Conservation (phyloP, 257 asterid genomes). For the Penstemon barbatus region DNA sequence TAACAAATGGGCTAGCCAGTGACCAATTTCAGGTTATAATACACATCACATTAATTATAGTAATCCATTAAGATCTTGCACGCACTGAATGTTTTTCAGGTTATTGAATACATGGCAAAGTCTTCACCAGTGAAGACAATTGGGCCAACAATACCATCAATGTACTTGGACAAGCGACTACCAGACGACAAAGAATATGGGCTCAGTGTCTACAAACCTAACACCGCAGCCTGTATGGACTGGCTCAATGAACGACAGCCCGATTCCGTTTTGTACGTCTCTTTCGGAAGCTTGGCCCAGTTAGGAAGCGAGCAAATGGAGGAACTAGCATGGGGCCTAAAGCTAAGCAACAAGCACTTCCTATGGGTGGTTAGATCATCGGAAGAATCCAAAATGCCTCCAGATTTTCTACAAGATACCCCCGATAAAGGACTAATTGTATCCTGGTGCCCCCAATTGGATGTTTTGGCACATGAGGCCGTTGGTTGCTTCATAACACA, state of each 20-base stretch:
- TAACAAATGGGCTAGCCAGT: no score
- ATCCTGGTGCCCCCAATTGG: conserved; percentile 42
- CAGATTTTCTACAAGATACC: conserved; percentile 24
- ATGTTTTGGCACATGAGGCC: conserved; percentile 34
- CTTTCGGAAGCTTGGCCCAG: conserved; percentile 42
- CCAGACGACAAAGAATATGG: conserved; percentile 41
- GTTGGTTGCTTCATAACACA: conserved; percentile 37
- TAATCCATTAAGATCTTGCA: no score
- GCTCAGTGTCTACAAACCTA: conserved; percentile 42
- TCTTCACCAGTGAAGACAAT: conserved; percentile 36
- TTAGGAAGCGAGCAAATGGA: conserved; percentile 31
- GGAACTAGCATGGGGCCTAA: conserved; percentile 39
- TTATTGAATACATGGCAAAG: conserved; percentile 38
- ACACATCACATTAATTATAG: no score
- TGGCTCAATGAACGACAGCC: conserved; percentile 35
- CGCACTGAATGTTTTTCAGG: conserved; percentile 27
- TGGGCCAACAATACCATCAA: conserved; percentile 50
- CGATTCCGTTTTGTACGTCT: conserved; percentile 32
- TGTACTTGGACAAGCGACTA: conserved; percentile 49
- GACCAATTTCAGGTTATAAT: no score
- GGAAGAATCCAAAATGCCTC: conserved; percentile 36
- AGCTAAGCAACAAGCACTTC: conserved; percentile 31
- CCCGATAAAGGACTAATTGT: conserved; percentile 33
- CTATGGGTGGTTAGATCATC: conserved; percentile 45
- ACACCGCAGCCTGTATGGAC: conserved; percentile 24